A percentile compares a stretch with the other conserved stretches of the same genome.
Conservation (phyloP, 208 protist species). For the Blastocrithidia nonstop region DNA sequence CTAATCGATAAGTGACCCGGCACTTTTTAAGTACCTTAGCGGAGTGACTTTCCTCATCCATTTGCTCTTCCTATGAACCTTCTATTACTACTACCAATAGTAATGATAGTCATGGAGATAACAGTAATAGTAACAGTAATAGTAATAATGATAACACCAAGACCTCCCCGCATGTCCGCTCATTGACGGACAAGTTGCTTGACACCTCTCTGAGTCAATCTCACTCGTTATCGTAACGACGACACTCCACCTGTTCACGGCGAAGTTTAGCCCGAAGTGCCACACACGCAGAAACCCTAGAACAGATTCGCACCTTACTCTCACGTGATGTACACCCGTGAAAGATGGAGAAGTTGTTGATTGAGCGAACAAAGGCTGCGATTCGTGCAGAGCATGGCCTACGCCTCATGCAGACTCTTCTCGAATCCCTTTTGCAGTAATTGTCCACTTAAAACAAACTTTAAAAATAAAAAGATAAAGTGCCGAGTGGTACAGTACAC, state of each 20-base stretch:
- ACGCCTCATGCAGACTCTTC: constrained; percentile 19
- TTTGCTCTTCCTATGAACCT: constrained; percentile 43
- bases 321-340: constrained; percentile 27
- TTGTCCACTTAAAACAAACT: no score
- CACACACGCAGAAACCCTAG: constrained; percentile 42
- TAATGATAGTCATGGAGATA: no score
- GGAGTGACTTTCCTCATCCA: constrained; percentile 42
- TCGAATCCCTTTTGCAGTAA: no score
- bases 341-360: constrained; percentile 40
- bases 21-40: constrained; percentile 41
- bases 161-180: constrained; percentile 2
- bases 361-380: constrained; percentile 37
- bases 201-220: constrained; percentile 30
- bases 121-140: not conserved
- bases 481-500: no score
- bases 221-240: constrained; percentile 37
- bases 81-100: no score
- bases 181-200: constrained; percentile 12
- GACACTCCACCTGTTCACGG: constrained; percentile 33
- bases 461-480: no score
- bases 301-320: constrained; percentile 56
- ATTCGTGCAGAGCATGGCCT: constrained; percentile 40
- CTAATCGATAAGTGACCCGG: constrained; percentile 28
- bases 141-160: not conserved
- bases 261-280: constrained; percentile 34